Base-by-base conservation (phyloP, 495 filamentous ascomycete species). In the Penicillium manginii region DNA sequence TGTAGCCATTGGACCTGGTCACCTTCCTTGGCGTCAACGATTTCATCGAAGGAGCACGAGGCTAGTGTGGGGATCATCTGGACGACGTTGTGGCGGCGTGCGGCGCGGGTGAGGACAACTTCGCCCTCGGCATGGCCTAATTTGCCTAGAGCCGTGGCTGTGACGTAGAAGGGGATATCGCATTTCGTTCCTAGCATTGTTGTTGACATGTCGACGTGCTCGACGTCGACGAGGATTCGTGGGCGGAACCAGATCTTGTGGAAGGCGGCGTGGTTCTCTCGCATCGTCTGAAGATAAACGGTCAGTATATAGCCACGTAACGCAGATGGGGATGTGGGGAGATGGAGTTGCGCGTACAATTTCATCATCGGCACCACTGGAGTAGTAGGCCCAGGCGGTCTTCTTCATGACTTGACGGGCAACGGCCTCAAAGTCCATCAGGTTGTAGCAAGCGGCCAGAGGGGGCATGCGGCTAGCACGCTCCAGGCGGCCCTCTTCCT, bases 41-140 rank as follows among this genome's bases (percentile, higher is more conserved):
- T 96, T 73, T 98, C 96, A 75, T 98, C 94, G 67, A 98, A 98
- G 17, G 91, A 91, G 77, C 96, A 98, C 18, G 91, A 96, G 9
- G 96, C 96, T n/a, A 98, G 82, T 7, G 94, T 98, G 2, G 94
- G 94, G 54, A 98, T 98, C 93, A 96, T 96, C 73, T 97, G 93
- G 53, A 96, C 78, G 23, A 96, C 89, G 68, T 93, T 84, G 77
- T 98, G 94, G 64, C 86, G 87, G 69, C 83, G 82, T 1, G 96
- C 90, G 10, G 91, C 91, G 45, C 84, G 81, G 4, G 92, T 97
- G 19, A 97, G 82, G n/a, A 96, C 79, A 0, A 96, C 91, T 68
- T 97, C 92, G 63, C 92, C 92, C 71, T 96, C 92, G 0, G 85
- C 86, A 70, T 96, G 82, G 26, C 92, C 92, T 0, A 97, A 84